Conservation (phyloP, 371 early-diverging fungal genomes). For the Mucor velutinosus region DNA sequence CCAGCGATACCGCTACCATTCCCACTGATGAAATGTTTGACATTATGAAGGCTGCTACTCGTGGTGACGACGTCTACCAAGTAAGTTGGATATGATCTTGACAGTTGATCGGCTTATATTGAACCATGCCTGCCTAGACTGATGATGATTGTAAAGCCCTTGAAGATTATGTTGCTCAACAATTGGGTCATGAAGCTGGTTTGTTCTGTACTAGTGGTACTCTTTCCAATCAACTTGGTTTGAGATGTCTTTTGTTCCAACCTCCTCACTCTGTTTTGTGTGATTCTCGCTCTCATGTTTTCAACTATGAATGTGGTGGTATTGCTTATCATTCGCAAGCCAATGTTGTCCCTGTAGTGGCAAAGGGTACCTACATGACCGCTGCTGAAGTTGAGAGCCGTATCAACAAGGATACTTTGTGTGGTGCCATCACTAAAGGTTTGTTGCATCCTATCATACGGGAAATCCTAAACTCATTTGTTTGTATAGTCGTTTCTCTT, state of each 20-base stretch:
- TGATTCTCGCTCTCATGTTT: slow-evolving; percentile 82
- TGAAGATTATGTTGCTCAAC: slow-evolving; percentile 66
- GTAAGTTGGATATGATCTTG: slow-evolving; percentile 32
- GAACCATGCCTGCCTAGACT: slow-evolving; percentile 1
- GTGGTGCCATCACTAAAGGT: slow-evolving; percentile 72
- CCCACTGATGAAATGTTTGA: slow-evolving; percentile 85
- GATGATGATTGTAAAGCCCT: slow-evolving; percentile 50
- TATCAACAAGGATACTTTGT: slow-evolving; percentile 30
- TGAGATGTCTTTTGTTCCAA: slow-evolving; percentile 70
- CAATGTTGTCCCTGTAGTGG: slow-evolving; percentile 64
- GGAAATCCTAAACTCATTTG: neutral
- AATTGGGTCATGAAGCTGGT: slow-evolving; percentile 82
- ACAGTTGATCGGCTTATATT: neutral
- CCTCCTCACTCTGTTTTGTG: slow-evolving; percentile 83
- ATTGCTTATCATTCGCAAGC: slow-evolving; percentile 83
- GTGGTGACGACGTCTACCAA: slow-evolving; percentile 88
- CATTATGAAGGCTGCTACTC: slow-evolving; percentile 72
- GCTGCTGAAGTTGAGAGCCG: slow-evolving; percentile 61
- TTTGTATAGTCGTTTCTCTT: slow-evolving; percentile 62
- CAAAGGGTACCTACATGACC: slow-evolving; percentile 69
- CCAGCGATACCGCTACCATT: slow-evolving; percentile 77
- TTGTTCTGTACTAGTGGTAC: slow-evolving; percentile 84
- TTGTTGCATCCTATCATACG: neutral
- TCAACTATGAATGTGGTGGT: slow-evolving; percentile 82
- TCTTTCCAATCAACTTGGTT: slow-evolving; percentile 83